These are phyloP conservation scores for Tetrahymena malaccensis DNA, from an alignment of 73 alveolate genomes.

Conservation along the genomic window DNA sequence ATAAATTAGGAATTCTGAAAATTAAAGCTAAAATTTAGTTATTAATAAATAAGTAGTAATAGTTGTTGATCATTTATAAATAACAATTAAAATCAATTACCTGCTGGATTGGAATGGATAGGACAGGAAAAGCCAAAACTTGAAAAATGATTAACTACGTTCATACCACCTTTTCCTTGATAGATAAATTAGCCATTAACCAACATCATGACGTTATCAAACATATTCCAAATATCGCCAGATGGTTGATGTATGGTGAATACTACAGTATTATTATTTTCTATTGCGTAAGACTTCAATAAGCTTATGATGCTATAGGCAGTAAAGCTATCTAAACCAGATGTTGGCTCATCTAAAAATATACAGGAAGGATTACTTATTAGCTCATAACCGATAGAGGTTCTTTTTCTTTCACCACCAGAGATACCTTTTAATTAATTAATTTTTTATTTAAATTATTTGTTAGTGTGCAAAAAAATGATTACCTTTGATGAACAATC, in stretches of 20 bases:
- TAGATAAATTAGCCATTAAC: slow-evolving; percentile 30
- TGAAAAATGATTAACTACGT: slow-evolving; percentile 46
- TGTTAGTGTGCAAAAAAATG: too few relatives aligned
- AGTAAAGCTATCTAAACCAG: slow-evolving; percentile 61
- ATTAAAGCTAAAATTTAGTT: too few relatives aligned
- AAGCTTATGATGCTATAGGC: slow-evolving; percentile 47
- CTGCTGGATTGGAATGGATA: slow-evolving; percentile 61
- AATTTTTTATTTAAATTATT: too few relatives aligned
- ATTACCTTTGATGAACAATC: neutral
- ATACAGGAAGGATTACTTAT: slow-evolving; percentile 32
- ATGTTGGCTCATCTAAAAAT: slow-evolving; percentile 40
- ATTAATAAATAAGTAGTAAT: neutral
- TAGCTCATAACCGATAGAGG: slow-evolving; percentile 45
- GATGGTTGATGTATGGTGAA: slow-evolving; percentile 41
- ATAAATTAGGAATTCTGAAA: neutral
- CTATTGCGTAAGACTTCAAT: neutral
- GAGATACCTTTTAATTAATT: neutral
- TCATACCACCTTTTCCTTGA: slow-evolving; percentile 19
- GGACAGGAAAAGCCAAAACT: slow-evolving; percentile 62
- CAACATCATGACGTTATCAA: slow-evolving; percentile 31
- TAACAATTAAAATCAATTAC: neutral
- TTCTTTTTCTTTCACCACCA: slow-evolving; percentile 48
- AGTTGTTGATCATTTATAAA: neutral
- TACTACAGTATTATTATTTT: slow-evolving; percentile 20
- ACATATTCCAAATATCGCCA: slow-evolving; percentile 13